Evolutionary conservation across 192 early-diverging fungal species (phyloP), one percentile per base, ranked within the genome.

Genomic region (Coemansia sp.): DNA sequence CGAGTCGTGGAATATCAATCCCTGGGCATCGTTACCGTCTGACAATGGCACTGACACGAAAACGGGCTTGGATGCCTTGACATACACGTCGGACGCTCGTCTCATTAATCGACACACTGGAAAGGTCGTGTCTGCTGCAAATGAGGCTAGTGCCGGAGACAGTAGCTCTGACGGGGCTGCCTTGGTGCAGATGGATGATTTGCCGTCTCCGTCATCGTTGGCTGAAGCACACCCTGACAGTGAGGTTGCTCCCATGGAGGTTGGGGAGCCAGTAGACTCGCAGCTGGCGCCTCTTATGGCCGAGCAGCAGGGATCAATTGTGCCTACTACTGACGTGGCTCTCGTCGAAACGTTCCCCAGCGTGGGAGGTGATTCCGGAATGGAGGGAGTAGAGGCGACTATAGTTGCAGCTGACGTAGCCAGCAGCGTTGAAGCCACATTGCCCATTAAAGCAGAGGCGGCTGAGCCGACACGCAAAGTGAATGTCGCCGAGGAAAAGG

Each of bases 1-100:
- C 46, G 6, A 11, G 24, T 77, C 80, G 58, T 83, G 80, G 80
- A 83, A 83, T 24, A 70, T 83, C 40, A 83, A 83, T 20, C 80
- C 43, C 43, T 46, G 43, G 43, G 43, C 43, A 5, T 9, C 20
- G 18, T 10, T 46, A 18, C 43, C 43, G 3, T 8, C 43, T 9
- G 43, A 21, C 20, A 46, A 42, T 13, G 39, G 16, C 18, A 45
- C 43, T 7, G 13, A 35, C 65, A 3, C 28, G 16, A 56, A 56
- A 16, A 16, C 33, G 5, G 56, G 18, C 23, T 58, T 59, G 28
- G 66, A 62, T 40, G 58, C 80, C 0, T 26, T 77, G 66, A 74
- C 74, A 5, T 77, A 59, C 60, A 78, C 70, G 0, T 51, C 74
- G 6, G 74, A 77, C 34, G 56, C 80, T 5, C 57, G 61, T 9